Conservation (phyloP, 1,284 basidiomycete genomes). For the Tilletiopsis washingtonensis region DNA sequence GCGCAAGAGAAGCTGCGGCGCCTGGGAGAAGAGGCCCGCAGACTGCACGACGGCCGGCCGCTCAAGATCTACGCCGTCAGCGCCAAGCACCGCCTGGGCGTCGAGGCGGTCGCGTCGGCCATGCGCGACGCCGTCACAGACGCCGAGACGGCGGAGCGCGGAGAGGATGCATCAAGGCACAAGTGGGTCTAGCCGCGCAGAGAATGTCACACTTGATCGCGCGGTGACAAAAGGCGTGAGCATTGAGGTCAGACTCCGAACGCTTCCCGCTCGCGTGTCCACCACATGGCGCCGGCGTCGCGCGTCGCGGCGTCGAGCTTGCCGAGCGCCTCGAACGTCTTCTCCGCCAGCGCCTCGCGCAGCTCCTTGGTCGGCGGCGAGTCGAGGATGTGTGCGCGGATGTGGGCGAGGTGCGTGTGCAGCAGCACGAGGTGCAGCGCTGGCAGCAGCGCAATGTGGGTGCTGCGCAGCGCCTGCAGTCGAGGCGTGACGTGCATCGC, state of each 20-base stretch:
- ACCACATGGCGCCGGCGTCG: neutral
- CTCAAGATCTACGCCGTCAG: neutral
- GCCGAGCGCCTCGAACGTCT: neutral
- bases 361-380: neutral
- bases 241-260: neutral
- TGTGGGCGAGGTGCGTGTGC: neutral
- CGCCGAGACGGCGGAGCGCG: too few species aligned
- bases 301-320: neutral
- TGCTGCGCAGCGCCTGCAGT: neutral
- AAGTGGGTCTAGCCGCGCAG: too few species aligned
- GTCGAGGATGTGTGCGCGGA: neutral
- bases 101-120: conserved; percentile 1
- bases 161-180: too few species aligned
- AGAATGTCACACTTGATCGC: too few species aligned
- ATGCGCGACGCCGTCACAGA: neutral
- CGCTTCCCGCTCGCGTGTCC: neutral
- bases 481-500: too few species aligned
- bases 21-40: neutral
- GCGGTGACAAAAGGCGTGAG: too few species aligned
- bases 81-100: conserved; percentile 5
- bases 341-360: neutral
- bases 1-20: neutral
- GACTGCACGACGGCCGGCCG: neutral
- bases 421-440: neutral
- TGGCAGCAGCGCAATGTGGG: neutral